These are phyloP conservation scores for Cetraspora pellucida DNA, from an alignment of 192 early-diverging fungal species.

Conservation along the genomic window DNA sequence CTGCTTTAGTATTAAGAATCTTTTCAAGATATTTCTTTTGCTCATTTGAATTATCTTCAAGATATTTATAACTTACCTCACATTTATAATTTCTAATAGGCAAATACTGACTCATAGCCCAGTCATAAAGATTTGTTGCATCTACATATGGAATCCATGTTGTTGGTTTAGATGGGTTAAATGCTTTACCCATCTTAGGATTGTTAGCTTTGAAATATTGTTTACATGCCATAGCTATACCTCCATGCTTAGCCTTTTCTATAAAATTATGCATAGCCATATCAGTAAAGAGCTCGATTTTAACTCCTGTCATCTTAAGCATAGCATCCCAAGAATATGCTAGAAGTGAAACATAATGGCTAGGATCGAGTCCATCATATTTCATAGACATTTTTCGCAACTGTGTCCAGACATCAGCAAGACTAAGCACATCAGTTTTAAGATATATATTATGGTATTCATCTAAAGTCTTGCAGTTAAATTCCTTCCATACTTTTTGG, in stretches of 20 bases:
- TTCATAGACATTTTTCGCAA: too few relatives aligned
- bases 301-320: neutral
- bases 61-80: neutral
- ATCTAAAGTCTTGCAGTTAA: neutral
- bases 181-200: neutral
- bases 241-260: neutral
- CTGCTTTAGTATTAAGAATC: too few relatives aligned
- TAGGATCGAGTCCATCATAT: too few relatives aligned
- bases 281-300: slow-evolving; percentile 10
- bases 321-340: neutral
- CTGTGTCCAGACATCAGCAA: too few relatives aligned
- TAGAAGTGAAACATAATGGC: neutral
- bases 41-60: neutral
- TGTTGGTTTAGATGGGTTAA: slow-evolving; percentile 5
- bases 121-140: slow-evolving; percentile 7
- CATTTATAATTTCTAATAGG: slow-evolving; percentile 21
- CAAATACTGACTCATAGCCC: slow-evolving; percentile 14
- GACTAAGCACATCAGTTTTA: too few relatives aligned
- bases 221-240: neutral
- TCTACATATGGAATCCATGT: neutral
- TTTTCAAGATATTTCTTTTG: neutral
- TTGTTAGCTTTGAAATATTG: slow-evolving; percentile 9
- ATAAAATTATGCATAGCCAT: slow-evolving; percentile 15
- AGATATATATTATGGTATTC: too few relatives aligned
- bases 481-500: neutral